Evolutionary conservation across 495 filamentous ascomycete genomes (phyloP), one percentile per base, ranked within the genome.

Genomic region (Aspergillus saccharolyticus): DNA sequence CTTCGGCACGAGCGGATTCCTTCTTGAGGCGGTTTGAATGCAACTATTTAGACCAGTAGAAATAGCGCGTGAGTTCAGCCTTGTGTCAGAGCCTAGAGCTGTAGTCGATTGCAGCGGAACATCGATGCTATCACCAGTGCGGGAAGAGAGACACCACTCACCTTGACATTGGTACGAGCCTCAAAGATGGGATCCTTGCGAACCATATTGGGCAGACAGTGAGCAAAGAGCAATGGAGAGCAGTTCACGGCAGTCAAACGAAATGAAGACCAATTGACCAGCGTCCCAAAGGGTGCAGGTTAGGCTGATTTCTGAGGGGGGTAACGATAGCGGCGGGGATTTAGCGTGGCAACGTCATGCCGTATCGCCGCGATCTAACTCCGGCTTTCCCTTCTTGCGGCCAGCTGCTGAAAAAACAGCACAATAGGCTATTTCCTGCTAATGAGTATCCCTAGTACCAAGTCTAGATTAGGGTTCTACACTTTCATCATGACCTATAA

Each of bases 141-240:
- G 50, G 24, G 20, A 12, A 39, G 25, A 48, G 10, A 42, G 45
- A 33, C 43, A n/a, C 6, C 22, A 55, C 59, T 60, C 52, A 78
- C 76, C 57, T 78, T 77, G 33, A 78, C 76, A 76, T 78, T 78
- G 30, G 76, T 78, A 56, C 76, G 76, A 30, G 76, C 76, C 64
- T 78, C 76, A 59, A 78, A 78, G 25, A 78, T 77, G 39, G 76
- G 76, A 64, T 78, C 76, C 59, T 70, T 74, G 54, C 74, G 72
- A 62, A 75, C 73, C 76, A 78, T 78, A 30, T 56, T 74, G 69
- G 47, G 43, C 42, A 49, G 16, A 49, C 30, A 42, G 39, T 14
- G 44, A 25, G 25, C 47, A n/a, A 46, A 21, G n/a, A 50, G 20
- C 16, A 45, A 44, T 8, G 2, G 10, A 6, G 7, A 12, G 2